Percentiles rank a stretch among this genome's conserved stretches.
Evolutionary conservation across 75 land plant genomes (phyloP).

Genomic region (Cryptomeria japonica): DNA sequence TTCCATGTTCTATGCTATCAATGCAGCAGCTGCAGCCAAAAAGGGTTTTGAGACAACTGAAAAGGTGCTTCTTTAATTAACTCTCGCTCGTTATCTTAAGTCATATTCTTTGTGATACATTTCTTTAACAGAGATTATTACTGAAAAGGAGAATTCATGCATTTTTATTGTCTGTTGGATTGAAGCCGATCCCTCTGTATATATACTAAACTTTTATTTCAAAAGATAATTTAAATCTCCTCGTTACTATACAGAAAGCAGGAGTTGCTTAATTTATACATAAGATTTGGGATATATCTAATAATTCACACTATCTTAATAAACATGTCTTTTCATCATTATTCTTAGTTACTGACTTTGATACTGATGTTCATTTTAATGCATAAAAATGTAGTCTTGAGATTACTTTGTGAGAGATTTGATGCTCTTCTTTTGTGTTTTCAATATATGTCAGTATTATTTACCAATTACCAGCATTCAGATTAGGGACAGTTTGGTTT

Average conservation of each 20-base stretch:
- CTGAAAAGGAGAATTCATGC: background rate
- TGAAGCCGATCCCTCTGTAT: background rate
- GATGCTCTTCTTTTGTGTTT: background rate
- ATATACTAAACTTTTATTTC: background rate
- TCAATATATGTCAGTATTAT: background rate
- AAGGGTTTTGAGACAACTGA: constrained; percentile 4
- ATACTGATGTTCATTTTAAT: background rate
- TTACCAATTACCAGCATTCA: background rate
- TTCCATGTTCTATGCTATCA: background rate
- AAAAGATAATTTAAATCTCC: background rate
- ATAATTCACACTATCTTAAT: too few species aligned
- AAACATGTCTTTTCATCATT: too few species aligned
- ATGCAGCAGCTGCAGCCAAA: constrained; percentile 2
- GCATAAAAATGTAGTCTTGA: background rate
- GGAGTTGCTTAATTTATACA: background rate
- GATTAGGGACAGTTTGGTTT: too few species aligned
- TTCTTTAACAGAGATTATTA: background rate
- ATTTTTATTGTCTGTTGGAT: background rate
- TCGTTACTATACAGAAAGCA: background rate
- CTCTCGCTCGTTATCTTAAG: too few species aligned
- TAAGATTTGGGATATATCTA: background rate
- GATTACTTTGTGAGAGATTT: background rate
- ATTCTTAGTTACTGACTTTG: background rate
- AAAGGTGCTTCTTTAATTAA: background rate
- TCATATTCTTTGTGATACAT: background rate